Base-by-base conservation (phyloP, 306 rosid genomes). In the Vicia sativa region DNA sequence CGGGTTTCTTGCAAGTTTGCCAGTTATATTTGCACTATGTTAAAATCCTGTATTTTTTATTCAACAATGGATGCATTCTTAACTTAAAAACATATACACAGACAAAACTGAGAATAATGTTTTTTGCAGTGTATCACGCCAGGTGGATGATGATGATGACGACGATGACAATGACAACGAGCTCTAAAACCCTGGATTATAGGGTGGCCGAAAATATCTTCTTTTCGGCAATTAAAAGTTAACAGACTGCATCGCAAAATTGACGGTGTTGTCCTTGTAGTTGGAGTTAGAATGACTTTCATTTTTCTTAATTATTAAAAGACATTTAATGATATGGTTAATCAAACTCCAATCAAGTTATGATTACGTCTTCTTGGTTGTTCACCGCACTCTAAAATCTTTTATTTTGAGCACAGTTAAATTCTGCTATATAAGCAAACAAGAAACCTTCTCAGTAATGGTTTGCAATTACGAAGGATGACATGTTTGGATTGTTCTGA, bases 101-200 rank as follows among this genome's bases (percentile, higher is more conserved):
- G 15, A 55, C 55, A 65, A 59, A 39, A 52, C 77, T 65, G 46
- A 56, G 42, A 57, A 23, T 19, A 46, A 29, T 65, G 28, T 71
- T 79, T 56, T 31, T 37, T 87, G 81, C 92, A 84, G 88, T 64
- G 82, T 19, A 18, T 76, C 77, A 19, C 23, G 57, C 6, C 67
- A 65, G 44, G 80, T 55, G 10, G 78, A 62, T 26, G 75, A n/a
- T 14, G 70, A 18, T 26, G 81, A 58, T 13, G 77, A 43, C 19
- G 75, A 38, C 8, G 38, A 34, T 18, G 90, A 28, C 44, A 76
- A 77, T 2, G 59, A 85, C 49, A 84, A 82, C 39, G 96, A 89
- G 78, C 92, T 89, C 77, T 86, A 68, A 84, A 69, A 34, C 67
- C 61, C 68, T 35, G 64, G 31, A 44, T 54, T 14, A 19, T 16